phyloP scores from a whole-genome alignment of 2,329 filamentous ascomycete species.

The Colletotrichum liaoningense region DNA sequence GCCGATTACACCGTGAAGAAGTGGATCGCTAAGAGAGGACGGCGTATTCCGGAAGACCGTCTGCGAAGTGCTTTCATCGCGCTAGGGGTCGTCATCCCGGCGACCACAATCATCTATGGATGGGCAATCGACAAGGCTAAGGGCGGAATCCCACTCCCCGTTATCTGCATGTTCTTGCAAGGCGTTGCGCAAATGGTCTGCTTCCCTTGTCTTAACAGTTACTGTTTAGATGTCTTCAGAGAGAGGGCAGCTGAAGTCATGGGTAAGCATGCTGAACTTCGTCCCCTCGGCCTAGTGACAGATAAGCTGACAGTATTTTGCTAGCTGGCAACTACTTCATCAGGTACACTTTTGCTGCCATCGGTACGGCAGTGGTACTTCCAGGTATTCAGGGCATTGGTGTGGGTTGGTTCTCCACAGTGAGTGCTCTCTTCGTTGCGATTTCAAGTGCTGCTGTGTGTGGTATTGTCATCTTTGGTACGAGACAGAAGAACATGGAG shows the following conservation, averaged over 20 bases:
- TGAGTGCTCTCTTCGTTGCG: conserved; percentile 50
- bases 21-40: conserved; percentile 65
- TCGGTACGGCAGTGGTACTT: conserved; percentile 77
- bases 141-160: conserved; percentile 62
- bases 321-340: conserved; percentile 83
- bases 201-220: conserved; percentile 77
- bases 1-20: conserved; percentile 73
- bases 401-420: conserved; percentile 85
- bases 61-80: conserved; percentile 71
- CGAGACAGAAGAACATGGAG: background rate
- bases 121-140: conserved; percentile 56
- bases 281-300: too few species aligned
- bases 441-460: conserved; percentile 21
- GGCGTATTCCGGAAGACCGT: conserved; percentile 77
- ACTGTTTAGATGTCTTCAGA: conserved; percentile 35
- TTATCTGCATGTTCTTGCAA: conserved; percentile 76
- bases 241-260: conserved; percentile 33
- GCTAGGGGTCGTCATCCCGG: conserved; percentile 70
- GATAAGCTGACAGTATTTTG: background rate
- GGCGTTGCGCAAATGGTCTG: conserved; percentile 77
- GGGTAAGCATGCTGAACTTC: conserved; percentile 3
- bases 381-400: conserved; percentile 79
- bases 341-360: conserved; percentile 79
- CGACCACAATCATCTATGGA: conserved; percentile 76
- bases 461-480: conserved; percentile 27